Evolutionary conservation across 2,329 filamentous ascomycete genomes (phyloP).

Genomic region (Tolypocladium nubicola): DNA sequence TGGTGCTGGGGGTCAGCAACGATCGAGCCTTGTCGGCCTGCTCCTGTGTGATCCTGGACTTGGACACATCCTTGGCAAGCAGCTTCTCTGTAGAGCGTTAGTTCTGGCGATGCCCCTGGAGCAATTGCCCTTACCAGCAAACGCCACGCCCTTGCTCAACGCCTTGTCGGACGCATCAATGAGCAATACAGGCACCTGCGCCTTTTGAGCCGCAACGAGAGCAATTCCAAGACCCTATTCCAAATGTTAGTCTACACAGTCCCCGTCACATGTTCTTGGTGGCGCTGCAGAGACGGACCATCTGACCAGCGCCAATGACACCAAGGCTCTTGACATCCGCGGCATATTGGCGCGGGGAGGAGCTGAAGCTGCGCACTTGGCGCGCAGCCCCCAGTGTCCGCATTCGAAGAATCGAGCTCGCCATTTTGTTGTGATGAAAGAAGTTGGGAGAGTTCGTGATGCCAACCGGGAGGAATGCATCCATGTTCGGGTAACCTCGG

Average conservation of each 20-base stretch:
- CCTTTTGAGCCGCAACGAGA: conserved; percentile 79
- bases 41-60: conserved; percentile 73
- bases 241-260: conserved; percentile 6
- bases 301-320: conserved; percentile 90
- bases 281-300: conserved; percentile 48
- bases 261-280: conserved; percentile 4
- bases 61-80: conserved; percentile 83
- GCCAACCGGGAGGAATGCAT: conserved; percentile 6
- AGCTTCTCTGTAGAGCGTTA: conserved; percentile 61
- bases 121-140: conserved; percentile 54
- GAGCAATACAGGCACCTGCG: conserved; percentile 72
- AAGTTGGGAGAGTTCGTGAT: background rate
- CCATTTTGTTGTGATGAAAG: conserved; percentile 21
- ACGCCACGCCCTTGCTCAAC: conserved; percentile 79
- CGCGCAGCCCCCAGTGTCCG: conserved; percentile 23
- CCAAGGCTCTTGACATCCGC: conserved; percentile 78
- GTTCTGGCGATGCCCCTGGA: background rate
- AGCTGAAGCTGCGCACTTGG: conserved; percentile 56
- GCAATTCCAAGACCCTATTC: conserved; percentile 85
- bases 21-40: conserved; percentile 65
- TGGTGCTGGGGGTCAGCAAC: conserved; percentile 59
- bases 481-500: conserved; percentile 32
- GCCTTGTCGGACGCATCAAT: conserved; percentile 78
- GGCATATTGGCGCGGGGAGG: conserved; percentile 46
- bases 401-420: conserved; percentile 26